Percentiles rank a stretch among this genome's conserved stretches.
Evolutionary conservation across 2,329 filamentous ascomycete species (phyloP).

Genomic region (Colletotrichum filicis): DNA sequence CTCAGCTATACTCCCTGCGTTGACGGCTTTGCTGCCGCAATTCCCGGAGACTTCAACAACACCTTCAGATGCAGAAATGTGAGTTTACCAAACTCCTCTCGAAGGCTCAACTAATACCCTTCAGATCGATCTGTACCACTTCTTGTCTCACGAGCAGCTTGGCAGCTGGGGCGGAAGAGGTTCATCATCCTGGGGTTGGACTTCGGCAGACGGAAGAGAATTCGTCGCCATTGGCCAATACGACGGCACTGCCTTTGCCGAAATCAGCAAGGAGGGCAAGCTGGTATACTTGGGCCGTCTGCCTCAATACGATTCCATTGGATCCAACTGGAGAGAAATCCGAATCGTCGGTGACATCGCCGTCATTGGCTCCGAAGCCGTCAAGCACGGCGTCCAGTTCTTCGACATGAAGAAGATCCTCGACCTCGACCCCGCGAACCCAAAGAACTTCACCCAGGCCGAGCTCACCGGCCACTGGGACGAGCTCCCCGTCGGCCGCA

Average conservation of each 20-base stretch:
- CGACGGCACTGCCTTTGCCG: slow-evolving; percentile 65
- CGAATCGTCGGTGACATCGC: slow-evolving; percentile 50
- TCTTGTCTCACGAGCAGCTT: slow-evolving; percentile 47
- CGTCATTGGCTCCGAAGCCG: slow-evolving; percentile 53
- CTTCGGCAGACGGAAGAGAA: slow-evolving; percentile 61
- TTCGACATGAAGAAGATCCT: slow-evolving; percentile 72
- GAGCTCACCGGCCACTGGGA: slow-evolving; percentile 55
- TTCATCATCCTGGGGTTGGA: slow-evolving; percentile 64
- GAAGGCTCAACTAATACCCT: neutral
- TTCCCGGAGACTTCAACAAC: slow-evolving; percentile 56
- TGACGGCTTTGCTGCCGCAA: slow-evolving; percentile 55
- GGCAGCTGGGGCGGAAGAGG: slow-evolving; percentile 47
- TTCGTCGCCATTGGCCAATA: slow-evolving; percentile 65
- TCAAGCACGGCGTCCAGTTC: slow-evolving; percentile 68
- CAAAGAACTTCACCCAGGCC: slow-evolving; percentile 54
- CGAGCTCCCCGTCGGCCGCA: slow-evolving; percentile 49
- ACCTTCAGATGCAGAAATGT: slow-evolving; percentile 61
- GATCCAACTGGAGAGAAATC: slow-evolving; percentile 64
- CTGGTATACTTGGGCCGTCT: slow-evolving; percentile 64
- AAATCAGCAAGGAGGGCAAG: slow-evolving; percentile 61
- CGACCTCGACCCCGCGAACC: slow-evolving; percentile 53
- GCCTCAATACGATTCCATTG: slow-evolving; percentile 56
- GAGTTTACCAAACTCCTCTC: neutral
- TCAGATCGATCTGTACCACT: slow-evolving; percentile 49
- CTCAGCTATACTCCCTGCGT: slow-evolving; percentile 52